Percentiles rank a stretch among this genome's conserved stretches.
These are phyloP conservation scores for Cairneyella variabilis DNA, from an alignment of 495 filamentous ascomycete genomes.

Conservation along the genomic window DNA sequence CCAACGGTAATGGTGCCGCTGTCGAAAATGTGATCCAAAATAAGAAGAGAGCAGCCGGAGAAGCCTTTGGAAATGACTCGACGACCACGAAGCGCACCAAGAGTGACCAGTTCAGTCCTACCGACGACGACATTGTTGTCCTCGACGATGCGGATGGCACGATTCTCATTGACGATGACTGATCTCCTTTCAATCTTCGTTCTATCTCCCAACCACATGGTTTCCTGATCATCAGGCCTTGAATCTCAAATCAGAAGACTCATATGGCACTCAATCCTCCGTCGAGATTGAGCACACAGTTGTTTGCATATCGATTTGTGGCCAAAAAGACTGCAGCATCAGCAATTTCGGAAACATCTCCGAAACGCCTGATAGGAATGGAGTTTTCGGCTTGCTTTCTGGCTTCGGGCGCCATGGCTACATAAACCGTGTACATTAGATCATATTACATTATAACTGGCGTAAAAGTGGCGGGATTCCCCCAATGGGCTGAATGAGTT, in stretches of 20 bases:
- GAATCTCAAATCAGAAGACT: conserved; percentile 4
- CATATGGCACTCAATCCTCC: conserved; percentile 71
- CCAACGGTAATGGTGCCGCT: conserved; percentile 7
- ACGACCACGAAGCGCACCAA: conserved; percentile 41
- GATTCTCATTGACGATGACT: conserved; percentile 74
- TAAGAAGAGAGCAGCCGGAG: conserved; percentile 16
- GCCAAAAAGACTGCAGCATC: conserved; percentile 76
- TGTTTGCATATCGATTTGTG: conserved; percentile 76
- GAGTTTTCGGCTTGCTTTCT: conserved; percentile 21
- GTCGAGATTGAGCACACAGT: conserved; percentile 82
- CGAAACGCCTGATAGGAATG: conserved; percentile 71
- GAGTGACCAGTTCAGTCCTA: conserved; percentile 24
- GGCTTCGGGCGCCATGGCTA: conserved; percentile 25
- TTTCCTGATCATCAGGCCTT: background rate
- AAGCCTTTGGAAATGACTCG: conserved; percentile 14
- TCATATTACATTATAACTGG: background rate
- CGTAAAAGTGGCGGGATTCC: conserved; percentile 4
- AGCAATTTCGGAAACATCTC: conserved; percentile 66
- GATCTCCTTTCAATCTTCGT: conserved; percentile 11
- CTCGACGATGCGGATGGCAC: conserved; percentile 61
- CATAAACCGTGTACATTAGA: conserved; percentile 32
- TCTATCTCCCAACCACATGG: conserved; percentile 4
- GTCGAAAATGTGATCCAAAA: too few species aligned
- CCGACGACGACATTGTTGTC: conserved; percentile 43
- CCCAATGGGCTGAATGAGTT: too few species aligned